phyloP scores from a whole-genome alignment of 306 rosid species.

The Hippophae gyantsensis region DNA sequence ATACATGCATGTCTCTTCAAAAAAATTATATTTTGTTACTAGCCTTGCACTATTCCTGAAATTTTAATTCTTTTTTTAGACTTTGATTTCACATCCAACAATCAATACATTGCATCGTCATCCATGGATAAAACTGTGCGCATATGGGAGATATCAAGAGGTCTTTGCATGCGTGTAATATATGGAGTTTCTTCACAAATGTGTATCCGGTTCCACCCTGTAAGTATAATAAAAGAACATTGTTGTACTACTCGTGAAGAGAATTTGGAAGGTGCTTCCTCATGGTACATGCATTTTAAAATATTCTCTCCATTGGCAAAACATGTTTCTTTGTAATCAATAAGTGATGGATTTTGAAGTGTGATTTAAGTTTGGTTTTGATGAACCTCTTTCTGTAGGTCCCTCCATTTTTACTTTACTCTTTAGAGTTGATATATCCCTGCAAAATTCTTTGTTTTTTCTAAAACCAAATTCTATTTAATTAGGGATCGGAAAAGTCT shows the following conservation, averaged over 20 bases:
- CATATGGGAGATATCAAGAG: conserved; percentile 86
- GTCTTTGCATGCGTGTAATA: conserved; percentile 90
- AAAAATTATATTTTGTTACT: background rate
- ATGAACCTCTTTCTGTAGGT: no score
- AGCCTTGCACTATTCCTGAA: conserved; percentile 19
- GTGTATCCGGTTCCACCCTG: conserved; percentile 98
- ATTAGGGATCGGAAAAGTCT: no score
- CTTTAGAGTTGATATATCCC: no score
- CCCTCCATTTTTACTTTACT: no score
- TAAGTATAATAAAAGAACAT: conserved; percentile 37
- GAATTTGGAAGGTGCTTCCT: background rate
- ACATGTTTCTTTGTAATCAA: no score
- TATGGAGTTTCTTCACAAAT: conserved; percentile 86
- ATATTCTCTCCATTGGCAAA: no score
- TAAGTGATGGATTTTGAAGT: no score
- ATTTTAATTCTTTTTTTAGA: conserved; percentile 50
- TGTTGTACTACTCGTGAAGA: background rate
- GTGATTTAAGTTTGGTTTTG: no score
- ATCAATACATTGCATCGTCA: conserved; percentile 92
- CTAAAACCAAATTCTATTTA: no score
- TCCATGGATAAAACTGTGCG: conserved; percentile 93
- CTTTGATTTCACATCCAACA: conserved; percentile 88
- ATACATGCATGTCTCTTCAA: background rate
- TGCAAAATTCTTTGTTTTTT: no score
- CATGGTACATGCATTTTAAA: no score